Evolutionary conservation across 345 rosid genomes (phyloP), one percentile per base, ranked within the genome.

Genomic region (Clarkia xantiana): DNA sequence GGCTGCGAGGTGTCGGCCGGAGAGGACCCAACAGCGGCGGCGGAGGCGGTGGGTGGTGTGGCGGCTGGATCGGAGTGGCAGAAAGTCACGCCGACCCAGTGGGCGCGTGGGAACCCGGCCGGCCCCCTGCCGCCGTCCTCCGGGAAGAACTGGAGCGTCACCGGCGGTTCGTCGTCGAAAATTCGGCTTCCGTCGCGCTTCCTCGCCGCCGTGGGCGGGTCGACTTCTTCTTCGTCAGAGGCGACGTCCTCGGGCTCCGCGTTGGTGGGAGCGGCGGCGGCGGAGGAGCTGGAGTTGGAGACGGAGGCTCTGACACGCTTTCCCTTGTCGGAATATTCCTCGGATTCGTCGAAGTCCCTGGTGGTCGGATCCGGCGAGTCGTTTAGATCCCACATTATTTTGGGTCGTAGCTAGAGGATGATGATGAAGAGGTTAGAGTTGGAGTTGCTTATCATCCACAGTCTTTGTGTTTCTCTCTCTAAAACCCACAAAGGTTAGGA

Each of bases 141-240:
- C 20, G 98, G 98, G 40, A 91, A 86, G 63, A 91, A 86, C 59
- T 86, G 81, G 13, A 76, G 78, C 47, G 98, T 91, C 70, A 79
- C 89, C 11, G 73, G 84, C 14, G 71, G 84, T 23, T 71, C 71
- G 40, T 58, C 43, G n/a, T 64, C 72, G 54, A 79, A 77, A 56
- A 79, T 66, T 60, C 63, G 59, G 49, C 61, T 73, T 50, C 71
- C 67, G 40, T 72, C 83, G 38, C 79, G 85, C 13, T 2, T 77
- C 81, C 13, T 80, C 90, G 74, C 94, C 89, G 54, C 78, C 89
- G 22, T 78, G 82, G 14, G 16, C 18, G 54, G 77, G 15, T 67
- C 76, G 3, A 14, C 69, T 3, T 73, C 88, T 44, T 89, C 94
- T 2, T 77, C 93, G 10, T 81, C 95, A 57, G 96, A 79, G 77